Conservation (phyloP, 2,329 filamentous ascomycete genomes). For the Talaromyces atroroseus region DNA sequence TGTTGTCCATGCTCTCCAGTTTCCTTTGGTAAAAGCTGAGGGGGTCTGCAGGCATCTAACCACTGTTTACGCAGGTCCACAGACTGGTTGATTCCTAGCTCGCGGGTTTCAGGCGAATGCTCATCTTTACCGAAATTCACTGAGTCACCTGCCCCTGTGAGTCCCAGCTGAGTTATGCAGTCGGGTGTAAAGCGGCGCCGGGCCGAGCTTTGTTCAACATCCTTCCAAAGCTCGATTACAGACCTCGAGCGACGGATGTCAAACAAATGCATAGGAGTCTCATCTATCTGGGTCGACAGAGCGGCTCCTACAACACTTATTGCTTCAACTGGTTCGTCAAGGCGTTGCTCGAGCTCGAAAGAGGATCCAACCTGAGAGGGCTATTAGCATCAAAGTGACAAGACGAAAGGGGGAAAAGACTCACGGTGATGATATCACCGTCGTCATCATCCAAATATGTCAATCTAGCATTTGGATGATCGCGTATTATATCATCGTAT, state of each 20-base stretch:
- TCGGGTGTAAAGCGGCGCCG: background rate
- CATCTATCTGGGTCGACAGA: slow-evolving; percentile 14
- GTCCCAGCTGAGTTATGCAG: background rate
- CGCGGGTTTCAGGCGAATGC: background rate
- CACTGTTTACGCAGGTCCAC: slow-evolving; percentile 2
- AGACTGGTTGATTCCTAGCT: background rate
- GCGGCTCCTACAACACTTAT: slow-evolving; percentile 10
- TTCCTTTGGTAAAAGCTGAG: slow-evolving; percentile 10
- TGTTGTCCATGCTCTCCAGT: background rate
- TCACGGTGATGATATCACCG: slow-evolving; percentile 41
- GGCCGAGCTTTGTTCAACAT: slow-evolving; percentile 21
- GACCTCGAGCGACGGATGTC: slow-evolving; percentile 40
- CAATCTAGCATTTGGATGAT: slow-evolving; percentile 37
- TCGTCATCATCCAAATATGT: slow-evolving; percentile 45
- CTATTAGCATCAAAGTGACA: slow-evolving; percentile 2
- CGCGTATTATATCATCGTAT: slow-evolving; percentile 39
- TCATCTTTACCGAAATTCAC: background rate
- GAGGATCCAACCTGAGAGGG: slow-evolving; percentile 40
- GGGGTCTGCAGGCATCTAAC: slow-evolving; percentile 17
- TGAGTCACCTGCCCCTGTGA: background rate
- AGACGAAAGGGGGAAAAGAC: slow-evolving; percentile 14
- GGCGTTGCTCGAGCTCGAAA: slow-evolving; percentile 42
- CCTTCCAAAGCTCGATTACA: slow-evolving; percentile 35
- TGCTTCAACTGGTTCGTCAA: slow-evolving; percentile 36
- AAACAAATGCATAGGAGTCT: slow-evolving; percentile 40